A percentile compares a stretch with the other conserved stretches of the same genome.
These are phyloP conservation scores for Carex littledalei DNA, from an alignment of 176 grass and related monocot genomes.

Conservation along the genomic window DNA sequence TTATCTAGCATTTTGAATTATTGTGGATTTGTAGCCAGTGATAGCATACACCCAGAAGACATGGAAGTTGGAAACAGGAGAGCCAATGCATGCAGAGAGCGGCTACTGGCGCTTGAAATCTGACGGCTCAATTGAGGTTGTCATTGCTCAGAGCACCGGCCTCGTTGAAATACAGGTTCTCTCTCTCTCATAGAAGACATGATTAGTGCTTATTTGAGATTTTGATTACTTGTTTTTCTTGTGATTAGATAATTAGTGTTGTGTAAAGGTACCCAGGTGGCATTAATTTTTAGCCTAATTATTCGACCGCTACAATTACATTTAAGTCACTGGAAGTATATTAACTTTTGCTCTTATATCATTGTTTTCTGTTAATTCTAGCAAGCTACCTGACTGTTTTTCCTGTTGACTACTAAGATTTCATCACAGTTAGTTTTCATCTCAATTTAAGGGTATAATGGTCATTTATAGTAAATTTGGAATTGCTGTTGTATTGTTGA, in stretches of 20 bases:
- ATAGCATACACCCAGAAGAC: conserved; percentile 86
- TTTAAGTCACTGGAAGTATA: not conserved
- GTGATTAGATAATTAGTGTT: not conserved
- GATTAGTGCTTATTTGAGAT: not conserved
- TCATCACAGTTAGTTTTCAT: not conserved
- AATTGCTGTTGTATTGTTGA: not conserved
- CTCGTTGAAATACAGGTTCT: conserved; percentile 70
- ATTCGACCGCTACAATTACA: not conserved
- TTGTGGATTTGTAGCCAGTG: conserved; percentile 50
- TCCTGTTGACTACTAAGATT: not conserved
- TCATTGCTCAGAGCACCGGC: conserved; percentile 82
- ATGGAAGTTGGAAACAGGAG: conserved; percentile 62
- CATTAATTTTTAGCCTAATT: not conserved
- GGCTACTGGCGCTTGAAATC: conserved; percentile 77
- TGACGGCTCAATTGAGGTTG: conserved; percentile 67
- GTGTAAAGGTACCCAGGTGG: not conserved
- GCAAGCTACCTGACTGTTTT: not conserved
- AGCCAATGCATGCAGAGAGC: conserved; percentile 89
- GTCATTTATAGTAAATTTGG: not conserved
- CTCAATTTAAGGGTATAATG: not conserved
- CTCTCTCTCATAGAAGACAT: not conserved
- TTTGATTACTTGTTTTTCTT: not conserved
- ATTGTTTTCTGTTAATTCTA: not conserved
- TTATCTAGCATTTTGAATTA: not conserved
- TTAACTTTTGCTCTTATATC: not conserved